A percentile compares a stretch with the other conserved stretches of the same genome.
phyloP scores from a whole-genome alignment of 2,329 filamentous ascomycete species.

The Phyllosticta capitalensis region DNA sequence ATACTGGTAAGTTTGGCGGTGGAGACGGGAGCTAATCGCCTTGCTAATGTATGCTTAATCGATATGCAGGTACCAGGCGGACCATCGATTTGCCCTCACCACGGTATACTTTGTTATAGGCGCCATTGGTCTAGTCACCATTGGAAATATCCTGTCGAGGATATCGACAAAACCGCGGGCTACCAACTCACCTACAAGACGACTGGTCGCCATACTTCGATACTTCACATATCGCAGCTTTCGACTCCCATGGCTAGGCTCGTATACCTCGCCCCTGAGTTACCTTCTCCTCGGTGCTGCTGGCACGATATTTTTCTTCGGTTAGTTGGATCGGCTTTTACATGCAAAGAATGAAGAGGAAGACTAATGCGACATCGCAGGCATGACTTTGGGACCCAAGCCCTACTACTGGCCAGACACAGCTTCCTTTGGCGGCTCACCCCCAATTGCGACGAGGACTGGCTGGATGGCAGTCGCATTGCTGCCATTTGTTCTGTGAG shows the following conservation, averaged over 20 bases:
- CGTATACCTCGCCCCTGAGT: constrained; percentile 22
- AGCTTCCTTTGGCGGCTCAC: constrained; percentile 14
- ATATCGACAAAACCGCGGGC: not conserved
- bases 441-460: constrained; percentile 21
- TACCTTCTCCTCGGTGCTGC: constrained; percentile 18
- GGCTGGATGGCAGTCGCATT: constrained; percentile 23
- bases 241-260: constrained; percentile 15
- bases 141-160: constrained; percentile 7
- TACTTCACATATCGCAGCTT: constrained; percentile 23
- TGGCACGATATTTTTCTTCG: constrained; percentile 21
- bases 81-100: constrained; percentile 10
- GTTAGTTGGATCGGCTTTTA: constrained; percentile 3
- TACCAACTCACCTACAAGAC: not conserved
- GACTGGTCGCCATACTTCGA: constrained; percentile 14
- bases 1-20: constrained; percentile 7
- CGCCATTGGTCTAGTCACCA: constrained; percentile 6
- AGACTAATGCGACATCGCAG: not conserved
- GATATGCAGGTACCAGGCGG: constrained; percentile 10
- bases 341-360: not conserved
- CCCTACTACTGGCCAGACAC: constrained; percentile 14
- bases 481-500: constrained; percentile 22
- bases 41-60: not conserved
- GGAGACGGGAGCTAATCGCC: not conserved
- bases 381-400: constrained; percentile 8
- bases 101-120: constrained; percentile 10